Evolutionary conservation across 768 basidiomycete species (phyloP).

Genomic region (Podaxis pistillaris): DNA sequence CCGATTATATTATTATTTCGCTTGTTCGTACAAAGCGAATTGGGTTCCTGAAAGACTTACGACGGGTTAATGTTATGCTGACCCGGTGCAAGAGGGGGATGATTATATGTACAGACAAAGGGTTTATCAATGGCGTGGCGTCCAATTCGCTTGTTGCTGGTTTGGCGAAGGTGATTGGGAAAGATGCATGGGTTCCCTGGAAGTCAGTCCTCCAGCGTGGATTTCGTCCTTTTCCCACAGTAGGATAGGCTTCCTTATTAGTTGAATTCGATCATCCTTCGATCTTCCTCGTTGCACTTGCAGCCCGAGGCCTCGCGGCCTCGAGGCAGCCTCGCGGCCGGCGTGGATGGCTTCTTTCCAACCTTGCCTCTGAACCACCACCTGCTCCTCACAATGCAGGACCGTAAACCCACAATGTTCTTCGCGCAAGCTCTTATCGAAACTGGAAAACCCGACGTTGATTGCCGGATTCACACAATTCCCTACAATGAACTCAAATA

Average conservation of each 20-base stretch:
- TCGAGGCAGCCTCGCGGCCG: not conserved
- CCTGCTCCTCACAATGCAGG: not conserved
- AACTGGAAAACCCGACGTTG: slow-evolving; percentile 1
- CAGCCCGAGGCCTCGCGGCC: not conserved
- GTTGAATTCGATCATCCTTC: not conserved
- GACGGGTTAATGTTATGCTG: slow-evolving; percentile 78
- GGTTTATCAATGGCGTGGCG: slow-evolving; percentile 45
- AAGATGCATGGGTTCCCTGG: slow-evolving; percentile 19
- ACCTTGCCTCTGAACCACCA: slow-evolving; percentile 6
- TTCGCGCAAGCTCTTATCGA: slow-evolving; percentile 9
- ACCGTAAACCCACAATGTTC: not conserved
- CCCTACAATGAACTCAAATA: slow-evolving; percentile 7
- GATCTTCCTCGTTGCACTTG: not conserved
- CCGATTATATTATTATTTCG: slow-evolving; percentile 33
- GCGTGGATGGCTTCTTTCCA: not conserved
- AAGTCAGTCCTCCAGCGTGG: slow-evolving; percentile 7
- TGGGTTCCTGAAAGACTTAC: slow-evolving; percentile 57
- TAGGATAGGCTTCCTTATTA: not conserved
- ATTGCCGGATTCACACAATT: not conserved
- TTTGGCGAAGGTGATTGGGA: slow-evolving; percentile 24
- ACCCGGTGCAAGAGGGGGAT: slow-evolving; percentile 68
- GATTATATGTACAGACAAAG: slow-evolving; percentile 55
- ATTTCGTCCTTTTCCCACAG: slow-evolving; percentile 14
- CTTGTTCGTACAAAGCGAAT: slow-evolving; percentile 16
- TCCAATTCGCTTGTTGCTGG: slow-evolving; percentile 30